Evolutionary conservation across 257 asterid species (phyloP), one percentile per base, ranked within the genome.

Genomic region (Echites panduratus): DNA sequence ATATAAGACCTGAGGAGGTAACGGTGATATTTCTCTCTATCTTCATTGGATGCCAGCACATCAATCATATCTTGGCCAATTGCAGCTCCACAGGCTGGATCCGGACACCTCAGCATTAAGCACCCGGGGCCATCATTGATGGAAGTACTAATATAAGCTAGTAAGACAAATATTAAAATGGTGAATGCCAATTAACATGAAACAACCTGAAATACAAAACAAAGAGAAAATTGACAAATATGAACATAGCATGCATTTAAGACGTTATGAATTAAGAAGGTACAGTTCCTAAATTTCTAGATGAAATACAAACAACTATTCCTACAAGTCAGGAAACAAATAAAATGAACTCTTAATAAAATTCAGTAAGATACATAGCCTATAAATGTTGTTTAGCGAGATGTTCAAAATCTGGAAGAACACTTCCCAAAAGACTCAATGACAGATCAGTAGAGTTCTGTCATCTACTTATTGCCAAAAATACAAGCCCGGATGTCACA

Each of bases 101-200:
- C 93, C 66, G 99, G 97, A 76, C 99, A 94, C 79, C 95, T 86
- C 87, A 91, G 79, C 77, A 76, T 81, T 86, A 94, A 89, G 89
- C 97, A 88, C 68, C 97, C 99, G 75, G 97, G 97, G 68, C 99
- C 99, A 76, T 87, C 97, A 59, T 86, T 85, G 81, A 93, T 89
- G 80, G 97, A 83, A 71, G 97, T 85, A 83, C 89, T 86, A 68
- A 93, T 83, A 82, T 93, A 93, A 83, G 91, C 98, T 93, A 82
- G 61, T 75, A 53, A 56, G 57, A 57, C 40, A 41, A 22, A 27
- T 44, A 63, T 40, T 77, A 41, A 70, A 75, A 63, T 12, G 16
- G 17, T 52, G 22, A 40, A 29, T 54, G 65, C 4, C 22, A 9
- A n/a, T 52, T 17, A 45, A 48, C 24, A 45, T 47, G 44, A 8